These are phyloP conservation scores for Gentiana straminea DNA, from an alignment of 257 asterid genomes.

Conservation along the genomic window DNA sequence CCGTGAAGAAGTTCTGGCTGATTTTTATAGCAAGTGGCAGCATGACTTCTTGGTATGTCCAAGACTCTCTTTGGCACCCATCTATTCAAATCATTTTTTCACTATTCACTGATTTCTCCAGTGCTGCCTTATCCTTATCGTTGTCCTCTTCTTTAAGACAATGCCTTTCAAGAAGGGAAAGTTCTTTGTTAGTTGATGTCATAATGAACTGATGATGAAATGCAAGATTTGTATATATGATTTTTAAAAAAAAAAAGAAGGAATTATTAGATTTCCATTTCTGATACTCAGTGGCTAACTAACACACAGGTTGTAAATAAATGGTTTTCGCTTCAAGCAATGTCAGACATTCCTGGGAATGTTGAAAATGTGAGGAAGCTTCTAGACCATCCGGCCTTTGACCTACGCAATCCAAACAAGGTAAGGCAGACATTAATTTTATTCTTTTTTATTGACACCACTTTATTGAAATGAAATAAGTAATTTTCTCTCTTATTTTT, in stretches of 20 bases:
- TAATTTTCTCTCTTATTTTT: background rate
- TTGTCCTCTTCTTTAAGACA: background rate
- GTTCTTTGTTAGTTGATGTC: too few relatives aligned
- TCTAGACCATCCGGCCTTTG: slow-evolving; percentile 61
- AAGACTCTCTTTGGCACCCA: background rate
- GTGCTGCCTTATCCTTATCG: background rate
- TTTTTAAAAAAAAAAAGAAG: background rate
- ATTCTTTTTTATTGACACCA: background rate
- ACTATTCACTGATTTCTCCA: background rate
- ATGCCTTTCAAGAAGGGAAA: background rate
- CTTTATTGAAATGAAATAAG: background rate
- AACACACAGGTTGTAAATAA: slow-evolving; percentile 50
- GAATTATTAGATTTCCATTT: too few relatives aligned
- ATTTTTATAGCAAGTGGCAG: slow-evolving; percentile 85
- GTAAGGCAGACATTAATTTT: slow-evolving; percentile 14
- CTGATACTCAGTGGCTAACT: too few relatives aligned
- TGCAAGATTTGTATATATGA: too few relatives aligned
- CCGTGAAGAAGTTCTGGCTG: slow-evolving; percentile 69
- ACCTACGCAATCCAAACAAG: slow-evolving; percentile 79
- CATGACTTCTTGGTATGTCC: slow-evolving; percentile 69
- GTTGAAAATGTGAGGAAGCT: slow-evolving; percentile 71
- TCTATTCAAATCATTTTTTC: background rate
- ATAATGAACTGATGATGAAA: background rate
- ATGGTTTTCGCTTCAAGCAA: slow-evolving; percentile 74
- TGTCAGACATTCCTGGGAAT: slow-evolving; percentile 60